Base-by-base conservation (phyloP, 2,329 filamentous ascomycete genomes). In the Akanthomyces uredinophilus region DNA sequence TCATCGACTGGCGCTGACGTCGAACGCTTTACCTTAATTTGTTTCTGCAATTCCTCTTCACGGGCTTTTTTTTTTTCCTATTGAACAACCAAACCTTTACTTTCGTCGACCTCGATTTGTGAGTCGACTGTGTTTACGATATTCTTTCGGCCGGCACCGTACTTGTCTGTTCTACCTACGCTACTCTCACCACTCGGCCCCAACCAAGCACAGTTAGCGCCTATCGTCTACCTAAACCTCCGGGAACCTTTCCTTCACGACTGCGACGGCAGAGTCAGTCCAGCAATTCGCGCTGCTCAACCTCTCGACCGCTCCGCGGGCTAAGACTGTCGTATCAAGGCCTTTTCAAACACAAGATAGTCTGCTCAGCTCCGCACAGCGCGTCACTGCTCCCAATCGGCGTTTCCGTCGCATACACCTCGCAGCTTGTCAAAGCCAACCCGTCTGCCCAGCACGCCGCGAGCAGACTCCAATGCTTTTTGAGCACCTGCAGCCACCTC, bases 1-100 rank as follows among this genome's bases (percentile, higher is more conserved):
- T 60, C 57, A 47, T 53, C 57, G 20, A 46, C 47, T 44, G 47
- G 47, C 57, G 57, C 57, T 60, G 57, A 60, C 57, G 35, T 35
- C 49, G n/a, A 59, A 16, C 22, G 13, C 47, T 43, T 37, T 29
- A 20, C n/a, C 49, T 53, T 37, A 10, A 5, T 35, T 53, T 53
- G 13, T 37, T 4, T 46, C 13, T 29, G 16, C n/a, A 37, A 29
- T 50, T 59, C 27, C 37, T 60, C 2, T 51, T 22, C 39, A 51
- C 8, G 3, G 5, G 14, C 14, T n/a, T 32, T 29, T 29, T 39
- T 39, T 16, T 47, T 32, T 27, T 24, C 20, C 37, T 10, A 16
- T 16, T 39, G 4, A 10, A 5, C 4, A 41, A 29, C 4, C 18
- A 6, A 32, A 46, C 4, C n/a, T 1, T 14, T 20, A 6, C 51